Evolutionary conservation across 768 basidiomycete genomes (phyloP).

Genomic region (Hirschioporus abietinus): DNA sequence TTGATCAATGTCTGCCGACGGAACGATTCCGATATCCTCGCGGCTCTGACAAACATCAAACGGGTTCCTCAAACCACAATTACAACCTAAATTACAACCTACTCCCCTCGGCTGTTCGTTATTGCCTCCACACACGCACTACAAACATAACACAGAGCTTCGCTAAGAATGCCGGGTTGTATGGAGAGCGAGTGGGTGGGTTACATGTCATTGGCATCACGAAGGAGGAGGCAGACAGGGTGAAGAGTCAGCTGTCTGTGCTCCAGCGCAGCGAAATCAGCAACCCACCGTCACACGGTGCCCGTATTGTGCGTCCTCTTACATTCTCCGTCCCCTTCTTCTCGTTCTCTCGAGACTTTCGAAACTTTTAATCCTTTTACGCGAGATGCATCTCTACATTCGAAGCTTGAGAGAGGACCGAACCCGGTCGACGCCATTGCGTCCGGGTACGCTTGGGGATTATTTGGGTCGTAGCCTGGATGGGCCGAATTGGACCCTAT

Average conservation of each 20-base stretch:
- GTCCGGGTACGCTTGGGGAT: too few relatives aligned
- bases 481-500: too few relatives aligned
- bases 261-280: conserved; percentile 93
- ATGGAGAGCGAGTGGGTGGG: conserved; percentile 93
- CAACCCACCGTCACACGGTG: conserved; percentile 89
- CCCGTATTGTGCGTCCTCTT: conserved; percentile 60
- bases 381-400: background rate
- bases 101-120: background rate
- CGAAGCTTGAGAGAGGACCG: too few relatives aligned
- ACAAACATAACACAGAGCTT: conserved; percentile 59
- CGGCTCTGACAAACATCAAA: background rate
- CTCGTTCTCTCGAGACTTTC: background rate
- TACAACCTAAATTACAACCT: background rate
- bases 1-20: background rate
- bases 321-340: background rate
- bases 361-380: background rate
- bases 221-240: conserved; percentile 60
- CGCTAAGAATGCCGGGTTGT: conserved; percentile 94
- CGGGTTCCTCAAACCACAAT: background rate
- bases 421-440: too few relatives aligned
- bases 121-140: background rate
- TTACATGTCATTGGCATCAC: conserved; percentile 71
- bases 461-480: too few relatives aligned
- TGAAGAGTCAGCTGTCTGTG: conserved; percentile 88
- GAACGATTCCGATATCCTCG: background rate